Conservation (phyloP, 495 filamentous ascomycete genomes). For the Delitschia confertaspora region DNA sequence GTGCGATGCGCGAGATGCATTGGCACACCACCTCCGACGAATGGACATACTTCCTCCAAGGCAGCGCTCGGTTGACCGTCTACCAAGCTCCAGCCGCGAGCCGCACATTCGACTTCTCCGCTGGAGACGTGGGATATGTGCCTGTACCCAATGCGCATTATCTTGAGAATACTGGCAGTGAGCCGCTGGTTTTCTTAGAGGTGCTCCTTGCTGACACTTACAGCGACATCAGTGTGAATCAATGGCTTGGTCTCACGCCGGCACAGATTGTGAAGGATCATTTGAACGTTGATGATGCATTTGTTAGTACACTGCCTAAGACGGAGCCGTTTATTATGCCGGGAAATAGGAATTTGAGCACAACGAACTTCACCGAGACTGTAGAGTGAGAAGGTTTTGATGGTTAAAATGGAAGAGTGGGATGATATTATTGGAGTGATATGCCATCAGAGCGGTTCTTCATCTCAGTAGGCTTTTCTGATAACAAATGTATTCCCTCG, state of each 20-base stretch:
- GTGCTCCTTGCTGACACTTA: slow-evolving; percentile 59
- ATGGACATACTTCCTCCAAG: slow-evolving; percentile 66
- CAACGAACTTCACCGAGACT: slow-evolving; percentile 29
- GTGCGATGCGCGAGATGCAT: slow-evolving; percentile 68
- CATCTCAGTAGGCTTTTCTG: too few species aligned
- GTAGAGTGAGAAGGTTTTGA: too few species aligned
- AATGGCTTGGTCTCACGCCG: slow-evolving; percentile 60
- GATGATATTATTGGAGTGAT: too few species aligned
- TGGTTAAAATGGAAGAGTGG: too few species aligned
- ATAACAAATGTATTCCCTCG: too few species aligned
- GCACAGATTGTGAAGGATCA: slow-evolving; percentile 43
- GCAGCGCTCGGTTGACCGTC: slow-evolving; percentile 57
- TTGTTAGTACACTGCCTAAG: slow-evolving; percentile 25
- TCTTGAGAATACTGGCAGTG: slow-evolving; percentile 61
- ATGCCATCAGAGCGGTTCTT: too few species aligned
- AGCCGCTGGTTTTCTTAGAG: slow-evolving; percentile 59
- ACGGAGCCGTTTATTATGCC: slow-evolving; percentile 27
- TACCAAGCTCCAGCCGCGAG: slow-evolving; percentile 50
- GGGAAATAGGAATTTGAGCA: slow-evolving; percentile 23
- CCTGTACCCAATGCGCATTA: slow-evolving; percentile 57
- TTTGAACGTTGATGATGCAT: slow-evolving; percentile 15
- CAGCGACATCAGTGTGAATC: slow-evolving; percentile 53
- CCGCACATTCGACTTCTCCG: slow-evolving; percentile 63
- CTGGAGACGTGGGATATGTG: slow-evolving; percentile 66
- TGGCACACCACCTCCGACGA: slow-evolving; percentile 69